Evolutionary conservation across 352 stramenopile species (phyloP), one percentile per base, ranked within the genome.

Genomic region (Globisporangium lucens): DNA sequence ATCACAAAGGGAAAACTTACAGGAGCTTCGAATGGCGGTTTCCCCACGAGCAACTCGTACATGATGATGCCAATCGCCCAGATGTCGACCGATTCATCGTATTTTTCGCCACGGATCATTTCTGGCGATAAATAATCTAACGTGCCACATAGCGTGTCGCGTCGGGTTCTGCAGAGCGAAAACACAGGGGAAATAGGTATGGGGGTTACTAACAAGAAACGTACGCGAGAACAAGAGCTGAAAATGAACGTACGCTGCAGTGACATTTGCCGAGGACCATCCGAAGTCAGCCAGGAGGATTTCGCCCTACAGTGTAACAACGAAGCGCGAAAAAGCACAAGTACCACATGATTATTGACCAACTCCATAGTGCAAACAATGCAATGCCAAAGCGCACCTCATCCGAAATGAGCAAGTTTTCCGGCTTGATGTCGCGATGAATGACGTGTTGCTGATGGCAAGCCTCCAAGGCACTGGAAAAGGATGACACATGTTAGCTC

Each of bases 241-340:
- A 24, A 53, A 8, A 65, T 24, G 43, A 51, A 76, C 80, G 60
- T 80, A 94, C 86, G 80, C 73, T 27, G 82, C 77, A 0, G 82
- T 91, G 43, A 94, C 87, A 29, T 94, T 94, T 17, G 85, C 79
- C 75, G 72, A 98, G 0, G 96, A 99, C 97, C 97, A 99, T n/a
- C 98, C 98, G 80, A 99, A 99, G 75, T 99, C 98, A 5, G 95
- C 98, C 58, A 99, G 94, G 72, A 99, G 98, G 38, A 99, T 93
- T 68, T 98, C 95, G 52, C 93, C 89, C 76, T 90, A 56, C 9
- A 24, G 36, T 38, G 43, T 17, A 38, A 22, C 30, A 22, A 66
- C 30, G 30, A 33, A 33, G 30, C 30, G 5, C 30, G 12, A 56
- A 38, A 5, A 22, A 65, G 24, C 27, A 38, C 63, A 53, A 55